Evolutionary conservation across 768 basidiomycete genomes (phyloP).

Genomic region (Cantharellus anzutake): DNA sequence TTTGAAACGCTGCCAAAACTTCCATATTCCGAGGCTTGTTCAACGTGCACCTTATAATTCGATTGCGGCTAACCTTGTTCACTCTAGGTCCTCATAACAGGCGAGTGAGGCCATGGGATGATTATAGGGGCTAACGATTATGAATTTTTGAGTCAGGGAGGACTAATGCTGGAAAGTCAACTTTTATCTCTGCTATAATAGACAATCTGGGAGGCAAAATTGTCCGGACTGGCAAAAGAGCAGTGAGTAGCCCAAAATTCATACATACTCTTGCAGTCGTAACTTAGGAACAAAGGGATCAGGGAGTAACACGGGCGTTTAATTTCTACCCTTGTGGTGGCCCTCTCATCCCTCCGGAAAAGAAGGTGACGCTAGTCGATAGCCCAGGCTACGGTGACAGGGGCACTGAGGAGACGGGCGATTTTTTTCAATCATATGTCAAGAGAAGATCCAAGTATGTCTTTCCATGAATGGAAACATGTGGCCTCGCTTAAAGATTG

Average conservation of each 20-base stretch:
- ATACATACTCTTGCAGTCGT: too few relatives aligned
- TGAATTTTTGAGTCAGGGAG: not conserved
- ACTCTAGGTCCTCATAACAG: too few relatives aligned
- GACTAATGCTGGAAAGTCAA: not conserved
- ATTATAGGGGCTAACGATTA: too few relatives aligned
- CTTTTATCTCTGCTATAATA: not conserved
- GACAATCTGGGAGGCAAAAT: not conserved
- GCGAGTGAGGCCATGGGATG: too few relatives aligned
- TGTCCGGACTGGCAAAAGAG: too few relatives aligned
- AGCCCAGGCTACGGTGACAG: constrained; percentile 64
- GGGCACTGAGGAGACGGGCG: constrained; percentile 60
- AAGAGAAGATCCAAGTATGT: constrained; percentile 40
- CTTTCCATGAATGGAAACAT: not conserved
- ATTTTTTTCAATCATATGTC: constrained; percentile 45
- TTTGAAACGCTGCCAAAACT: not conserved
- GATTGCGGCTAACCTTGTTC: not conserved
- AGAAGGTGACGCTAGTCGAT: constrained; percentile 32
- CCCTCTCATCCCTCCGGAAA: not conserved
- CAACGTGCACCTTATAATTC: not conserved
- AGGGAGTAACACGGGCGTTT: not conserved
- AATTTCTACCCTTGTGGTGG: not conserved
- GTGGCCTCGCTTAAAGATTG: not conserved
- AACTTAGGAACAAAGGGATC: too few relatives aligned
- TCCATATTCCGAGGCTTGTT: not conserved
- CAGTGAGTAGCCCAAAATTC: too few relatives aligned